Conservation (phyloP, 2,329 filamentous ascomycete genomes). For the Colletotrichum sp. region DNA sequence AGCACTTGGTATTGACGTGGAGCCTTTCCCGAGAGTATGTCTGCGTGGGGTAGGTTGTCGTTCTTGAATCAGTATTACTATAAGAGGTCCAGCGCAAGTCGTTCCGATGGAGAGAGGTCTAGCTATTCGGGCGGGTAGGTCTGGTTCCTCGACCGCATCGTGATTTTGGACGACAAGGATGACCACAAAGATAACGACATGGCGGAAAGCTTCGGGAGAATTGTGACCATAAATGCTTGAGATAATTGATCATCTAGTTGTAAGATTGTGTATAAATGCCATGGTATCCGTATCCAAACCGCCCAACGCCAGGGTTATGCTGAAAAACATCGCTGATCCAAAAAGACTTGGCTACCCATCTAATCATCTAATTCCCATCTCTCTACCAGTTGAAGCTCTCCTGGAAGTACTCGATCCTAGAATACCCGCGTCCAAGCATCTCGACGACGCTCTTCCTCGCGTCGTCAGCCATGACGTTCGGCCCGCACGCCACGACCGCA, state of each 20-base stretch:
- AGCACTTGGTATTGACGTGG: neutral
- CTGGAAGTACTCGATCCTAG: slow-evolving; percentile 44
- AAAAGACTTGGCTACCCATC: neutral
- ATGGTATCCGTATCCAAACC: neutral
- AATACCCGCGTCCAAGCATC: slow-evolving; percentile 28
- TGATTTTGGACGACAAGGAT: fast-evolving
- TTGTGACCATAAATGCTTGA: neutral
- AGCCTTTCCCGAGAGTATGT: no score
- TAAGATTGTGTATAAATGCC: neutral
- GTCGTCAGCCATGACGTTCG: slow-evolving; percentile 49
- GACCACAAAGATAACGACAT: neutral
- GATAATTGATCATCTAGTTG: neutral
- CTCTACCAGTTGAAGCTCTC: slow-evolving; percentile 47
- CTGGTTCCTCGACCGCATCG: neutral
- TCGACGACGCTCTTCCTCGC: slow-evolving; percentile 39
- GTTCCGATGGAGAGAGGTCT: no score
- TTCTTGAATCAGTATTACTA: neutral
- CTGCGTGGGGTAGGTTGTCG: neutral
- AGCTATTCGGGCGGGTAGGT: neutral
- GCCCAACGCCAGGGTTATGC: neutral
- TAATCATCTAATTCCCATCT: neutral
- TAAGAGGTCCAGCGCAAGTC: no score
- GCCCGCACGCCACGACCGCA: slow-evolving; percentile 50
- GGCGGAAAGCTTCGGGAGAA: fast-evolving
- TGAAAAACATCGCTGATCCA: neutral